Evolutionary conservation across 495 filamentous ascomycete genomes (phyloP).

Genomic region (Tuber brumale): DNA sequence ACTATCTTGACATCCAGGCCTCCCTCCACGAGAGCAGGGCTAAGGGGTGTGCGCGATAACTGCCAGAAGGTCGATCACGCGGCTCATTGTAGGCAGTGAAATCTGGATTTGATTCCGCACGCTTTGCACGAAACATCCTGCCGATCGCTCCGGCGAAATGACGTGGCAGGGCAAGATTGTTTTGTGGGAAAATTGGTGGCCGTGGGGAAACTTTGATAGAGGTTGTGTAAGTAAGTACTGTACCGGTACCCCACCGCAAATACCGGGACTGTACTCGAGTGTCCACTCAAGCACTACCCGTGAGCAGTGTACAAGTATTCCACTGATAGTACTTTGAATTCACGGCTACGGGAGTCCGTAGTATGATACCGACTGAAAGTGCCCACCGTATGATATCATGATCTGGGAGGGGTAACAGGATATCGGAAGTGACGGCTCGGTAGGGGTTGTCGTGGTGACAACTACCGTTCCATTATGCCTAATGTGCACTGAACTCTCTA

Average conservation of each 20-base stretch:
- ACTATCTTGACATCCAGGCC: not conserved
- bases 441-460: too few relatives aligned
- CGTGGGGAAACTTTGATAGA: not conserved
- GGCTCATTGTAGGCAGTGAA: not conserved
- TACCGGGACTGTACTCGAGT: too few relatives aligned
- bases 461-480: too few relatives aligned
- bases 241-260: too few relatives aligned
- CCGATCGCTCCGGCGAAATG: not conserved
- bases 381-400: too few relatives aligned
- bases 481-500: not conserved
- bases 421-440: too few relatives aligned
- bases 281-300: too few relatives aligned
- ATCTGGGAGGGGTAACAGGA: too few relatives aligned
- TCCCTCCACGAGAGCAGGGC: not conserved
- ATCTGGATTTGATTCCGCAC: not conserved
- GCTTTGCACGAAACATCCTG: not conserved
- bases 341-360: too few relatives aligned
- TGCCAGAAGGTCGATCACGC: not conserved
- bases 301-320: too few relatives aligned
- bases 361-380: too few relatives aligned
- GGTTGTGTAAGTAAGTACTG: not conserved
- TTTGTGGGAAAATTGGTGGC: not conserved
- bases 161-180: not conserved
- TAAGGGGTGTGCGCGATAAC: not conserved
- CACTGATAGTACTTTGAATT: too few relatives aligned